phyloP scores from a whole-genome alignment of 345 rosid genomes.

The Lumnitzera littorea region DNA sequence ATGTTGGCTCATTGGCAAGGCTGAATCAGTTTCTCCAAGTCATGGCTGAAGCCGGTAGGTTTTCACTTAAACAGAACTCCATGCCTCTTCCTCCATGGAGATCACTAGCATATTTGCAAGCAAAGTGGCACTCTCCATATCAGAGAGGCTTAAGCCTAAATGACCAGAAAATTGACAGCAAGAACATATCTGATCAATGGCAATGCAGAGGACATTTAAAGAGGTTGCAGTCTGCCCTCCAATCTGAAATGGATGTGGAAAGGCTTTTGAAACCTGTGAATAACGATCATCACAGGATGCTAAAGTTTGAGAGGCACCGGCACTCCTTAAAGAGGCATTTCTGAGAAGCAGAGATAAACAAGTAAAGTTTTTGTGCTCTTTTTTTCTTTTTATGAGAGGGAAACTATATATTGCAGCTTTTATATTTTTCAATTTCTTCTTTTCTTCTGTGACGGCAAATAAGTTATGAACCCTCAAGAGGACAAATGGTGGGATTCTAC shows the following conservation, averaged over 20 bases:
- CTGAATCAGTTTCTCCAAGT: conserved; percentile 70
- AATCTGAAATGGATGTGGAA: conserved; percentile 48
- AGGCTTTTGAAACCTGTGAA: conserved; percentile 44
- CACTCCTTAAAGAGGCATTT: conserved; percentile 32
- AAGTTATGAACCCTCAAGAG: background rate
- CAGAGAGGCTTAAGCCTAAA: conserved; percentile 44
- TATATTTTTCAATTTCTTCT: background rate
- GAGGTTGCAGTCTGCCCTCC: conserved; percentile 57
- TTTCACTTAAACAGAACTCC: conserved; percentile 80
- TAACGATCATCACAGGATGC: conserved; percentile 29
- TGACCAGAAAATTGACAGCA: conserved; percentile 15
- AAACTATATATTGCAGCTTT: conserved; percentile 7
- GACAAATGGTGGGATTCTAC: too few species aligned
- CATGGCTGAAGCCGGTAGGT: conserved; percentile 82
- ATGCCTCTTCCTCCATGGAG: conserved; percentile 99
- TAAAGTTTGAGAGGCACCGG: conserved; percentile 43
- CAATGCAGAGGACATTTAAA: conserved; percentile 62
- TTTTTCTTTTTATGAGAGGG: background rate
- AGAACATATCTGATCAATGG: conserved; percentile 27
- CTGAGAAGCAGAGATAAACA: conserved; percentile 15
- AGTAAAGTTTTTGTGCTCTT: background rate
- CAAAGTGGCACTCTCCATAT: conserved; percentile 75
- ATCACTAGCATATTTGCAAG: conserved; percentile 70
- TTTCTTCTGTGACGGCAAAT: conserved; percentile 1
- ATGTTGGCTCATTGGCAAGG: conserved; percentile 56